These are phyloP conservation scores for Oropetium thomaeum DNA, from an alignment of 176 grass and related monocot species.

Conservation along the genomic window DNA sequence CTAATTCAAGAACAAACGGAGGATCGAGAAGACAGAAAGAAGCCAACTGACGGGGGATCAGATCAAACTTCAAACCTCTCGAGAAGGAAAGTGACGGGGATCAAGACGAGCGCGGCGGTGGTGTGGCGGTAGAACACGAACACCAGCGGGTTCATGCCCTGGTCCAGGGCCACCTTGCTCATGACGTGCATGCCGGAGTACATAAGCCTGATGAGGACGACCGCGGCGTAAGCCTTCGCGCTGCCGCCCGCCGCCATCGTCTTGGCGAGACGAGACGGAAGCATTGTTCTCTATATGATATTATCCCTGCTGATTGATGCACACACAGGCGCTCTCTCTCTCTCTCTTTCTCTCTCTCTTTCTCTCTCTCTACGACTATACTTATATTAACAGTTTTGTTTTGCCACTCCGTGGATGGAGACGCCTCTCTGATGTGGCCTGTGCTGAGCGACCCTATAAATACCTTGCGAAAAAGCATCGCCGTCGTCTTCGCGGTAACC, in stretches of 20 bases:
- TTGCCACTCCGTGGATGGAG: too few relatives aligned
- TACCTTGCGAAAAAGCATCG: slow-evolving; percentile 28
- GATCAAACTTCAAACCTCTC: slow-evolving; percentile 68
- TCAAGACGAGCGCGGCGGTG: slow-evolving; percentile 48
- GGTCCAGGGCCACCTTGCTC: slow-evolving; percentile 53
- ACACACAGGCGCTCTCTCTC: too few relatives aligned
- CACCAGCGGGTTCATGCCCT: slow-evolving; percentile 63
- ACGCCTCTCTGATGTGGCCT: background rate
- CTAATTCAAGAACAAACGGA: background rate
- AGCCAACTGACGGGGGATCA: too few relatives aligned
- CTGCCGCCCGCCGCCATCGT: slow-evolving; percentile 6
- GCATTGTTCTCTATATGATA: background rate
- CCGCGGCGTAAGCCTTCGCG: slow-evolving; percentile 35
- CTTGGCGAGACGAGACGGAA: slow-evolving; percentile 30
- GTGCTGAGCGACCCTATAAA: slow-evolving; percentile 20
- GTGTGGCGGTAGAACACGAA: slow-evolving; percentile 78
- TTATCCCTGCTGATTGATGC: too few relatives aligned
- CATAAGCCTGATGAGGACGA: slow-evolving; percentile 55
- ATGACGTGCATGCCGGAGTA: slow-evolving; percentile 69
- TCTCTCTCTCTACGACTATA: too few relatives aligned
- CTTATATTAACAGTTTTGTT: too few relatives aligned
- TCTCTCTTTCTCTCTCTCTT: too few relatives aligned
- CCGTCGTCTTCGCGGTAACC: slow-evolving; percentile 30
- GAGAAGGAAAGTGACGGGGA: slow-evolving; percentile 45
- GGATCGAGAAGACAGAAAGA: background rate